Percentiles rank a stretch among this genome's conserved stretches.
phyloP scores from a whole-genome alignment of 257 asterid genomes.

The Eustoma russellianum region DNA sequence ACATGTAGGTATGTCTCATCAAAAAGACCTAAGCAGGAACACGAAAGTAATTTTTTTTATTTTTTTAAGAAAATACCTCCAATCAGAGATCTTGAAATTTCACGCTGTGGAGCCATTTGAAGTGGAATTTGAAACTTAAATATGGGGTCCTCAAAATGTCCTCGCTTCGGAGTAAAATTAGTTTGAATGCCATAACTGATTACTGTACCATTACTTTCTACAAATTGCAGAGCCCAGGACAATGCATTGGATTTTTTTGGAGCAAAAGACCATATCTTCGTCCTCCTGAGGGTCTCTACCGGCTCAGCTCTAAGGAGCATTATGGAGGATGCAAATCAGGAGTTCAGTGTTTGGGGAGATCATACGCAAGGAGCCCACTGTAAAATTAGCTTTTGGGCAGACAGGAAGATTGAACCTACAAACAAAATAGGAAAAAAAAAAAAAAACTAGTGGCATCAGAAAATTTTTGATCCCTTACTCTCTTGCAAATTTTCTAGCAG shows the following conservation, averaged over 20 bases:
- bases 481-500: no score
- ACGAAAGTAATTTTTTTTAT: no score
- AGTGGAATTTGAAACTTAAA: constrained; percentile 85
- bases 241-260: constrained; percentile 64
- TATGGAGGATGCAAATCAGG: no score
- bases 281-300: no score
- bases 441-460: no score
- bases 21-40: not conserved
- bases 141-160: constrained; percentile 73
- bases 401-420: constrained; percentile 59
- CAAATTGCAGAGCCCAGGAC: constrained; percentile 89
- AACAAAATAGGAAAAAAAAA: no score
- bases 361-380: no score
- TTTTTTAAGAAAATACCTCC: constrained; percentile 44
- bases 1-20: constrained; percentile 6
- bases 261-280: no score
- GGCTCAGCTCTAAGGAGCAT: no score
- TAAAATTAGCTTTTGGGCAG: no score
- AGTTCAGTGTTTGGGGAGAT: no score
- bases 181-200: constrained; percentile 92
- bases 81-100: constrained; percentile 66
- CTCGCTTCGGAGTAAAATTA: constrained; percentile 57
- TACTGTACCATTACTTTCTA: constrained; percentile 60
- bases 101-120: constrained; percentile 94
- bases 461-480: no score